Evolutionary conservation across 495 filamentous ascomycete species (phyloP), one percentile per base, ranked within the genome.

Genomic region (Talaromyces adpressus): DNA sequence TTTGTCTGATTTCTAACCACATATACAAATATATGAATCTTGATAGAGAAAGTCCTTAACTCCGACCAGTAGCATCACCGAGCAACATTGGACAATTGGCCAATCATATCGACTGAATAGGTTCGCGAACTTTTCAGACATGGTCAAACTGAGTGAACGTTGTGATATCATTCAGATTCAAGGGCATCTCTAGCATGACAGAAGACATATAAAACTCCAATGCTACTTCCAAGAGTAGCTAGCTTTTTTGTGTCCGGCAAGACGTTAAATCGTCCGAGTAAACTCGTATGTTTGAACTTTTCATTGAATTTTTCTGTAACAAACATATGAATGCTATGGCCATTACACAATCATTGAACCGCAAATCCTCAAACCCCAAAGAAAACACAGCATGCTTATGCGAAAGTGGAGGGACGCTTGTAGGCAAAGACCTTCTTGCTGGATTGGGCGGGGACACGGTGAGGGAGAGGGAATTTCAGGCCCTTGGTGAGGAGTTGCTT

Each of bases 401-500:
- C 81, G 73, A 97, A 97, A 74, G 94, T 98, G 66, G 90, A 89
- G 73, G 94, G 94, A 80, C 94, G 87, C 78, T 86, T 91, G 75
- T 91, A 86, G 73, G 89, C 82, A 83, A 93, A 98, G 73, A 98
- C 74, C 84, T 94, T 96, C 82, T 88, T 90, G 82, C 82, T 86
- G 73, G 73, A 75, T 68, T 82, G 83, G 82, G 89, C 91, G 78
- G 86, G 83, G 68, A 93, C 82, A 71, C 94, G 94, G 85, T 98
- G 94, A 72, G 94, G 94, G 70, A 98, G 91, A 77, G 94, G 94
- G 91, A 98, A 98, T 79, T 91, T 90, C 78, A 98, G 90, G 78
- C 89, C 77, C 88, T 97, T 96, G 79, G 82, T 80, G 75, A 98
- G 79, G 77, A 98, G 91, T 82, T 98, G 94, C 85, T 91, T 93